These are phyloP conservation scores for Phytophthora capsici DNA, from an alignment of 352 stramenopile species.

Conservation along the genomic window DNA sequence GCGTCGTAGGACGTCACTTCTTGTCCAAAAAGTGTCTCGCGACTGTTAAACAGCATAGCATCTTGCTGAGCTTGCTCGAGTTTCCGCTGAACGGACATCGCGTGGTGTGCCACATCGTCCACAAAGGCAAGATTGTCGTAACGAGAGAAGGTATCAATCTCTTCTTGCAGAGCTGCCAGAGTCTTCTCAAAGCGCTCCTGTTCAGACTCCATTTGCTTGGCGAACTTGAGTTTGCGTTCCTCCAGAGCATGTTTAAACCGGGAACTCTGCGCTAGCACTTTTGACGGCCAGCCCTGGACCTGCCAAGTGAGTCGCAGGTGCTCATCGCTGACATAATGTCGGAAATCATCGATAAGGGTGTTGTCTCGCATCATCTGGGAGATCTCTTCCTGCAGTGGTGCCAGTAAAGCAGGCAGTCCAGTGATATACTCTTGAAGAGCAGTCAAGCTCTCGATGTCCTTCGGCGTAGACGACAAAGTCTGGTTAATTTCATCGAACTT, in stretches of 20 bases:
- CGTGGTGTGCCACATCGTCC: constrained; percentile 87
- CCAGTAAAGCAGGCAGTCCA: constrained; percentile 68
- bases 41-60: constrained; percentile 92
- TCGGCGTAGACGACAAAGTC: constrained; percentile 78
- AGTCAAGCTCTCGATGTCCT: constrained; percentile 93
- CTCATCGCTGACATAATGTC: constrained; percentile 84
- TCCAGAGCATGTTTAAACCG: constrained; percentile 81
- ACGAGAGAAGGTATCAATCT: constrained; percentile 89
- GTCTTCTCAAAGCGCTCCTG: constrained; percentile 93
- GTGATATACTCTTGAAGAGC: constrained; percentile 90
- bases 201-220: constrained; percentile 94
- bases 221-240: constrained; percentile 87
- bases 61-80: constrained; percentile 92
- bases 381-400: constrained; percentile 85
- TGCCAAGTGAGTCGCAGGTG: constrained; percentile 91
- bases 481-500: constrained; percentile 91
- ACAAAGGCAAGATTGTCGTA: constrained; percentile 92
- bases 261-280: constrained; percentile 83
- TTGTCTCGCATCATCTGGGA: constrained; percentile 83
- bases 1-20: constrained; percentile 91
- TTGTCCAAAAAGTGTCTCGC: constrained; percentile 91
- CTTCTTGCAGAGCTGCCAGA: constrained; percentile 77
- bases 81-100: constrained; percentile 86
- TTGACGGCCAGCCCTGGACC: constrained; percentile 90
- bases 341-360: constrained; percentile 81